Conservation (phyloP, 345 rosid species). For the Sapria himalayana region DNA sequence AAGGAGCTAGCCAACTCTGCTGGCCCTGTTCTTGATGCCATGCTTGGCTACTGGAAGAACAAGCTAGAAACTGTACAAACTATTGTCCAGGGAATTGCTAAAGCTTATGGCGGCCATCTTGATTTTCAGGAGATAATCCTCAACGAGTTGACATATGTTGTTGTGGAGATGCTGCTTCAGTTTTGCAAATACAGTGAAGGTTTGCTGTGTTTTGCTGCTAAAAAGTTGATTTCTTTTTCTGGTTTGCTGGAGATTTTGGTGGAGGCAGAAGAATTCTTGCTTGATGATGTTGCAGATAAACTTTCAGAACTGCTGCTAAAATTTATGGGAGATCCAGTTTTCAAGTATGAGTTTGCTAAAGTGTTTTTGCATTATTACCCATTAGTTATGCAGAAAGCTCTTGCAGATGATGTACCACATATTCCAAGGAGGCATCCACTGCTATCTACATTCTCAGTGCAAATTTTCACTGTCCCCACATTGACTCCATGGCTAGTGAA, state of each 20-base stretch:
- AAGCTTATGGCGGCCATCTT: constrained; percentile 14
- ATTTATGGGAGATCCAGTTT: constrained; percentile 68
- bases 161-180: constrained; percentile 69
- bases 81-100: constrained; percentile 14
- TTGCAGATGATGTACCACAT: constrained; percentile 26
- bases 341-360: constrained; percentile 77
- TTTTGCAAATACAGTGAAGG: constrained; percentile 67
- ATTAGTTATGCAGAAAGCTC: constrained; percentile 30
- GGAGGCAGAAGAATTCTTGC: constrained; percentile 53
- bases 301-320: constrained; percentile 67
- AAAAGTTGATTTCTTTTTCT: constrained; percentile 27
- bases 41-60: constrained; percentile 39
- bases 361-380: constrained; percentile 65
- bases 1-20: constrained; percentile 37
- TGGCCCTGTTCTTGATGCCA: constrained; percentile 57
- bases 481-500: constrained; percentile 75
- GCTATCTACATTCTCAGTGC: constrained; percentile 65
- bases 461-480: constrained; percentile 85
- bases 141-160: constrained; percentile 40
- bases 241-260: constrained; percentile 54
- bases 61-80: constrained; percentile 33
- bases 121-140: constrained; percentile 19
- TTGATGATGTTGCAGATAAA: constrained; percentile 23
- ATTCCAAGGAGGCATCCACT: constrained; percentile 30
- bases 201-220: constrained; percentile 71